Evolutionary conservation across 306 rosid genomes (phyloP).

Genomic region (Morella rubra): DNA sequence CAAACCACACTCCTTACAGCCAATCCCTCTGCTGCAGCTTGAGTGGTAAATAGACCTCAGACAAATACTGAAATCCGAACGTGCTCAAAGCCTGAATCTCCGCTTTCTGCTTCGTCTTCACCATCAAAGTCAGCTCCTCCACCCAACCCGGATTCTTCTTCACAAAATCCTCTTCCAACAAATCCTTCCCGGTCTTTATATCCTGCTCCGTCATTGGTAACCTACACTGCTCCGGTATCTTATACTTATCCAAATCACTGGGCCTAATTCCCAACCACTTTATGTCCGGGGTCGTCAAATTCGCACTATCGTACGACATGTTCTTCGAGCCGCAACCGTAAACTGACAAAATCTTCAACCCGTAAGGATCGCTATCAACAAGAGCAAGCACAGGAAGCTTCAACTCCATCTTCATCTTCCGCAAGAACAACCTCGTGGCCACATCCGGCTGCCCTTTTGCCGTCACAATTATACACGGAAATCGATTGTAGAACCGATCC

Average conservation of each 20-base stretch:
- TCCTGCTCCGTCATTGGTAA: conserved; percentile 94
- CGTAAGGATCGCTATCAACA: conserved; percentile 92
- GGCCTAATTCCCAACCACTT: conserved; percentile 94
- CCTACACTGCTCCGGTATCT: conserved; percentile 89
- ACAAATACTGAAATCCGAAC: conserved; percentile 84
- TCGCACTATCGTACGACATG: conserved; percentile 91
- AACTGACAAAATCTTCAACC: conserved; percentile 80
- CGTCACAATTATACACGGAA: conserved; percentile 76
- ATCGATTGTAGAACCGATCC: conserved; percentile 85
- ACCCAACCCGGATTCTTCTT: conserved; percentile 98
- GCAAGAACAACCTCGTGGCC: conserved; percentile 78
- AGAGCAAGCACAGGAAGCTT: conserved; percentile 86
- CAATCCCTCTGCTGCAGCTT: conserved; percentile 90
- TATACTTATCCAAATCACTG: conserved; percentile 89
- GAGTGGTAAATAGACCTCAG: conserved; percentile 85
- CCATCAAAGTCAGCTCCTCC: conserved; percentile 85
- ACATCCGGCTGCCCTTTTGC: conserved; percentile 93
- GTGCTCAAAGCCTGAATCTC: conserved; percentile 94
- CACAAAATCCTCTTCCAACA: conserved; percentile 92
- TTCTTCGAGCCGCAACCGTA: conserved; percentile 93
- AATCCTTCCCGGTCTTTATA: conserved; percentile 92
- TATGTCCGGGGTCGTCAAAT: conserved; percentile 90
- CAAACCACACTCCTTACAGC: conserved; percentile 39
- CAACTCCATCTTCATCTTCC: conserved; percentile 88
- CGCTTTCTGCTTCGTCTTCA: conserved; percentile 94